A percentile compares a stretch with the other conserved stretches of the same genome.
These are phyloP conservation scores for Chernovozyma aurita DNA, from an alignment of 1,139 yeast species.

Conservation along the genomic window DNA sequence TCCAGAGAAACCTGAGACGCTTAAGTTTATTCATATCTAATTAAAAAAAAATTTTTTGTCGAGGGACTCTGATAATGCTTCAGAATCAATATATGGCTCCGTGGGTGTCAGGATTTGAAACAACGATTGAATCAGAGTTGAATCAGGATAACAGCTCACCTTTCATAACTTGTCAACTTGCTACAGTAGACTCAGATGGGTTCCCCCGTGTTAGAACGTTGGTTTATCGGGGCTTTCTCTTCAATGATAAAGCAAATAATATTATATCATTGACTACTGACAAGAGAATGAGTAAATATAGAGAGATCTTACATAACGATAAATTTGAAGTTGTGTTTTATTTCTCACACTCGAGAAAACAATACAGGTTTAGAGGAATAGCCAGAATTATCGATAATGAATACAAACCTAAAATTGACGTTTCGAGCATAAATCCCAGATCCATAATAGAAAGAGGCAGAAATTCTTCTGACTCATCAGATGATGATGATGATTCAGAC, in stretches of 20 bases:
- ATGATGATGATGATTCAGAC: constrained; percentile 13
- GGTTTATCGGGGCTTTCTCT: constrained; percentile 70
- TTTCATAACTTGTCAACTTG: constrained; percentile 61
- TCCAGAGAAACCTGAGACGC: no score
- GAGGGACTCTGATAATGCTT: no score
- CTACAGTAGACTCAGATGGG: constrained; percentile 58
- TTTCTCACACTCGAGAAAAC: constrained; percentile 56
- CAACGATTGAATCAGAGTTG: constrained; percentile 45
- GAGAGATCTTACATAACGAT: constrained; percentile 48
- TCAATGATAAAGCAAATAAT: constrained; percentile 64
- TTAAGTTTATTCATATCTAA: no score
- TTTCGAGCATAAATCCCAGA: constrained; percentile 23
- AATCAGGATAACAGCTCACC: constrained; percentile 23
- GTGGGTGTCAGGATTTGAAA: constrained; percentile 61
- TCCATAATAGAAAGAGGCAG: constrained; percentile 13
- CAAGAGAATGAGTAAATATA: constrained; percentile 59
- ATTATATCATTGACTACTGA: constrained; percentile 71
- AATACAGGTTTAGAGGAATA: constrained; percentile 67
- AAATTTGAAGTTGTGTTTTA: constrained; percentile 75
- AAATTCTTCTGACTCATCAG: constrained; percentile 5
- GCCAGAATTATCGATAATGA: constrained; percentile 45
- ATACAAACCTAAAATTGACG: constrained; percentile 29
- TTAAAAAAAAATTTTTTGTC: no score
- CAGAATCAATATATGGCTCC: constrained; percentile 57
- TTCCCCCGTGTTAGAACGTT: constrained; percentile 67